phyloP scores from a whole-genome alignment of 2,329 filamentous ascomycete genomes.

The Mycogone perniciosa region DNA sequence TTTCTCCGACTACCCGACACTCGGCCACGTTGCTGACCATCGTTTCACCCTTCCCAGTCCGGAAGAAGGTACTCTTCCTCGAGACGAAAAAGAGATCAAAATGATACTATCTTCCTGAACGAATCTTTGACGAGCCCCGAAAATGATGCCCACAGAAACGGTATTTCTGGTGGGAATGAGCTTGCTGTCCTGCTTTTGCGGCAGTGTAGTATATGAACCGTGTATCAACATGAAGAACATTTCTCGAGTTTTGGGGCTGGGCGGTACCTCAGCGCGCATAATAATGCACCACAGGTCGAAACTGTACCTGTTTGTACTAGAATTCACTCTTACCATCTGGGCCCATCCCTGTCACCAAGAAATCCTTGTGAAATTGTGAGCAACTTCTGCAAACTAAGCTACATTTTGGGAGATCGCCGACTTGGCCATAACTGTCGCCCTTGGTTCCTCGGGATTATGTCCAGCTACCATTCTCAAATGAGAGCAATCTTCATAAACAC shows the following conservation, averaged over 20 bases:
- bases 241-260: slow-evolving; percentile 25
- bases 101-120: slow-evolving; percentile 24
- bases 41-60: slow-evolving; percentile 49
- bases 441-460: no score
- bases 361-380: neutral
- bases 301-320: slow-evolving; percentile 6
- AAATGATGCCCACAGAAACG: neutral
- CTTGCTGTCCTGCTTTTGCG: neutral
- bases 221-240: slow-evolving; percentile 27
- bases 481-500: no score
- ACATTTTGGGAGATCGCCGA: neutral
- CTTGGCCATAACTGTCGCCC: no score
- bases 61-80: slow-evolving; percentile 91
- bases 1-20: neutral
- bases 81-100: slow-evolving; percentile 79
- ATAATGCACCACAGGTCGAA: slow-evolving; percentile 8
- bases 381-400: neutral
- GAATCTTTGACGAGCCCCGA: neutral
- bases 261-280: slow-evolving; percentile 5
- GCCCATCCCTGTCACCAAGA: neutral
- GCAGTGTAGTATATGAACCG: slow-evolving; percentile 8
- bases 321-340: neutral
- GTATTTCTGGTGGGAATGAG: neutral
- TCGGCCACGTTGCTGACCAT: neutral
- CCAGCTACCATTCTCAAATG: no score